These are phyloP conservation scores for Moesziomyces sp. DNA, from an alignment of 1,284 basidiomycete genomes.

Conservation along the genomic window DNA sequence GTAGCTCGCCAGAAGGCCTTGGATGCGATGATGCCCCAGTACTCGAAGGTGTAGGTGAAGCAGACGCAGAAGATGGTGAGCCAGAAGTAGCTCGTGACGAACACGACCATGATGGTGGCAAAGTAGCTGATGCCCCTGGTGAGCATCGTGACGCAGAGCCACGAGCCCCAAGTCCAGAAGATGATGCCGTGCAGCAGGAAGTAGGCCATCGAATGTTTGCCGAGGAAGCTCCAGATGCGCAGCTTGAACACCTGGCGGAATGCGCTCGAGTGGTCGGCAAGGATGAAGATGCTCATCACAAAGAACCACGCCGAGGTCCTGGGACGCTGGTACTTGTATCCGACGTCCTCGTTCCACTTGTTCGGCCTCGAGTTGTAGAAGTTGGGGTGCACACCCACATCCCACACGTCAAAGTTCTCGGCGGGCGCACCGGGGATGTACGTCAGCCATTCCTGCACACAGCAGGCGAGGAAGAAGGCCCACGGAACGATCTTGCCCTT, in stretches of 20 bases:
- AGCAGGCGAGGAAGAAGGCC: slow-evolving; percentile 54
- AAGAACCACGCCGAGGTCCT: slow-evolving; percentile 45
- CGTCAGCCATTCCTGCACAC: slow-evolving; percentile 45
- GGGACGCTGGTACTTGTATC: slow-evolving; percentile 38
- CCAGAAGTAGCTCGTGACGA: slow-evolving; percentile 49
- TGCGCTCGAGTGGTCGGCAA: slow-evolving; percentile 48
- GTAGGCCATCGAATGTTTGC: slow-evolving; percentile 55
- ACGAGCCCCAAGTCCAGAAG: slow-evolving; percentile 60
- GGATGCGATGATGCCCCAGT: slow-evolving; percentile 55
- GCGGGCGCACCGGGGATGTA: slow-evolving; percentile 36
- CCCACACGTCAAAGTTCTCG: slow-evolving; percentile 35
- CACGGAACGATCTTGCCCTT: slow-evolving; percentile 53
- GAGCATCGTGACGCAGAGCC: slow-evolving; percentile 51
- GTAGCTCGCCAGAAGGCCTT: slow-evolving; percentile 56
- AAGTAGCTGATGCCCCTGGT: slow-evolving; percentile 45
- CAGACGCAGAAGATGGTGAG: slow-evolving; percentile 49
- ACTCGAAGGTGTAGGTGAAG: slow-evolving; percentile 60
- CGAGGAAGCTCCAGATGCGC: slow-evolving; percentile 53
- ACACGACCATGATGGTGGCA: slow-evolving; percentile 50
- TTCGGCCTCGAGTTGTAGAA: slow-evolving; percentile 45
- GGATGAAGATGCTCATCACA: slow-evolving; percentile 54
- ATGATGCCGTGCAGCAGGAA: slow-evolving; percentile 59
- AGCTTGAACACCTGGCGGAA: slow-evolving; percentile 56
- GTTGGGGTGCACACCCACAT: slow-evolving; percentile 58
- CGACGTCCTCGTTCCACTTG: slow-evolving; percentile 29